These are phyloP conservation scores for Erythrophleum ivorense DNA, from an alignment of 331 rosid species.

Conservation along the genomic window DNA sequence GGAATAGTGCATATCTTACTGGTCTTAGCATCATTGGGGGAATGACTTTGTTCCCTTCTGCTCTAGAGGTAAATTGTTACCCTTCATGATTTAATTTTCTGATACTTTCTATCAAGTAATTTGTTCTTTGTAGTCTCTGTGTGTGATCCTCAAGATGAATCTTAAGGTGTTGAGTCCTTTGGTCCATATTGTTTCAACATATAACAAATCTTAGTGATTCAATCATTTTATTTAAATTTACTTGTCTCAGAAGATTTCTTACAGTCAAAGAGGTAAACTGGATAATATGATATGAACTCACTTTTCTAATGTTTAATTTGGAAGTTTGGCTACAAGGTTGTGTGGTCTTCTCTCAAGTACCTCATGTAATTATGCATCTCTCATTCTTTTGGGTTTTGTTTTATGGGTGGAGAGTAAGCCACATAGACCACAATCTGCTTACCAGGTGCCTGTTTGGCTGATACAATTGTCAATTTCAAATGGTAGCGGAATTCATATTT, in stretches of 20 bases:
- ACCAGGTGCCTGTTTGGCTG: neutral
- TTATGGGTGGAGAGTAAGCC: neutral
- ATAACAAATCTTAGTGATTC: neutral
- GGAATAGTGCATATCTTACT: conserved; percentile 85
- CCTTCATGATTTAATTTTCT: conserved; percentile 28
- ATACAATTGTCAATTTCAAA: neutral
- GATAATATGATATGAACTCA: conserved; percentile 16
- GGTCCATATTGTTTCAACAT: conserved; percentile 1
- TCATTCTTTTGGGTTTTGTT: neutral
- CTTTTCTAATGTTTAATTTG: neutral
- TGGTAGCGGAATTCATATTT: neutral
- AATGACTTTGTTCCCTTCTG: conserved; percentile 91
- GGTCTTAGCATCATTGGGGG: conserved; percentile 98
- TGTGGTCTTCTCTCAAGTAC: neutral
- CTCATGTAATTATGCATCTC: neutral
- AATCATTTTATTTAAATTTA: conserved; percentile 29
- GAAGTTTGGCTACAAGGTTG: conserved; percentile 19
- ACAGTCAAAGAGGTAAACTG: conserved; percentile 24
- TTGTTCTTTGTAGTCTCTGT: conserved; percentile 12
- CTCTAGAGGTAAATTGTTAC: conserved; percentile 69
- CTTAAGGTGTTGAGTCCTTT: conserved; percentile 4
- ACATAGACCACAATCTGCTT: neutral
- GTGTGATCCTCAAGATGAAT: conserved; percentile 28
- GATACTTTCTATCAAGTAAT: conserved; percentile 4
- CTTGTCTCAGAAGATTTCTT: conserved; percentile 25